Evolutionary conservation across 352 stramenopile genomes (phyloP).

Genomic region (Phytophthora citrophthora): DNA sequence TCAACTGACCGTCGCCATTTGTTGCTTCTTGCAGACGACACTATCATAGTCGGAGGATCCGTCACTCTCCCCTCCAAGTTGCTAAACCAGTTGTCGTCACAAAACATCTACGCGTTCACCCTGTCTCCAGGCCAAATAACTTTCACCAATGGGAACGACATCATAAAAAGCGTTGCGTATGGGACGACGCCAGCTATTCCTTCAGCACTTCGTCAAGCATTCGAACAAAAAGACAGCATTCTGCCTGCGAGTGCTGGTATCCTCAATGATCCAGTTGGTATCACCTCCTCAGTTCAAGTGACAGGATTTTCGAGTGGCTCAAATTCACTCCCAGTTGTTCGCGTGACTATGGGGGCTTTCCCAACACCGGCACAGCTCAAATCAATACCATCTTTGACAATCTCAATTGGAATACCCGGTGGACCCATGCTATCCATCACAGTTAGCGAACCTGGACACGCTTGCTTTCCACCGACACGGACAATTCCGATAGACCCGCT

Average conservation of each 20-base stretch:
- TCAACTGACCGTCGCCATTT: conserved; percentile 31
- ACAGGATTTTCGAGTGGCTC: conserved; percentile 31
- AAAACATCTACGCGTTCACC: conserved; percentile 42
- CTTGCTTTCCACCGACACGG: conserved; percentile 34
- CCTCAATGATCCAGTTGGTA: conserved; percentile 23
- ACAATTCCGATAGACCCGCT: conserved; percentile 31
- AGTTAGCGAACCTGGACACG: conserved; percentile 38
- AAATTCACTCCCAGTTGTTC: conserved; percentile 40
- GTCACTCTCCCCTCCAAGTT: conserved; percentile 17
- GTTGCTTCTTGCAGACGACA: conserved; percentile 25
- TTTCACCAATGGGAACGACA: conserved; percentile 9
- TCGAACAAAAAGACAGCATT: conserved; percentile 33
- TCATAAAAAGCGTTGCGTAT: conserved; percentile 34
- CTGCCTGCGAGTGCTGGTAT: conserved; percentile 31
- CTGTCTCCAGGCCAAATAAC: conserved; percentile 23
- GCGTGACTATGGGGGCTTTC: conserved; percentile 25
- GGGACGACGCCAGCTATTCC: conserved; percentile 23
- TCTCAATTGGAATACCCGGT: conserved; percentile 40
- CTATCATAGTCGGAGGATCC: conserved; percentile 11
- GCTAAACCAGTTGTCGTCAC: conserved; percentile 15
- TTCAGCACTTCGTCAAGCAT: conserved; percentile 32
- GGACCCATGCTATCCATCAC: conserved; percentile 28
- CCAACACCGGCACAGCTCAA: conserved; percentile 17
- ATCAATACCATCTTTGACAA: conserved; percentile 5
- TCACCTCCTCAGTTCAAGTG: conserved; percentile 31